Evolutionary conservation across 495 filamentous ascomycete species (phyloP), one percentile per base, ranked within the genome.

Genomic region (Podospora anserina): DNA sequence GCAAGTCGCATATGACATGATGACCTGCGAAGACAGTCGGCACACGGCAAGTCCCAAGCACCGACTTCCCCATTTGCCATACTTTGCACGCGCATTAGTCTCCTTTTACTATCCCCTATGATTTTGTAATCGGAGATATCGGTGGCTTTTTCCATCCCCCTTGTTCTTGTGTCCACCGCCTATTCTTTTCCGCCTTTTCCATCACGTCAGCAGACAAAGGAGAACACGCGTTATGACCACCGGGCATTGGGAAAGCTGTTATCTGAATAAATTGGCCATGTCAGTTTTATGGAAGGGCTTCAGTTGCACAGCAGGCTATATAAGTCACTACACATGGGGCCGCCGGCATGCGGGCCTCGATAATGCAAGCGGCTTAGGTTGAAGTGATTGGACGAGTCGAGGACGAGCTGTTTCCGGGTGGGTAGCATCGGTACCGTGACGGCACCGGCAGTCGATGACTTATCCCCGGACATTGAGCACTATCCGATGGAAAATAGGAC

Each of bases 101-200:
- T 49, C 39, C 39, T 49, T 49, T 49, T 39, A 3, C 15, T 11
- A 2, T 49, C 39, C 39, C 7, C 1, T 23, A 18, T 18, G 15
- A 32, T 32, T 28, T 18, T 63, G 60, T 18, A 61, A 32, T 61
- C 67, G 67, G 67, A 61, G 67, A 65, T 68, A 68, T 68, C 67
- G 67, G 67, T 39, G 13, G 18, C 26, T 32, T 54, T 20, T 11
- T 1, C 23, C 23, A 23, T 23, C 23, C 55, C 44, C 6, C 26
- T 34, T 32, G 62, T 44, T 19, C 15, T 23, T 23, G 23, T 11
- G 23, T 23, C 30, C 54, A 15, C 32, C 26, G 49, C 56, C 16
- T 19, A n/a, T 59, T 39, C 34, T 59, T 66, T 54, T 60, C 64
- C 54, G 54, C 32, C 19, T 65, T 53, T 20, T 44, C 27, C 27